Evolutionary conservation across 2,329 filamentous ascomycete species (phyloP).

Genomic region (Chrysoporthe cubensis): DNA sequence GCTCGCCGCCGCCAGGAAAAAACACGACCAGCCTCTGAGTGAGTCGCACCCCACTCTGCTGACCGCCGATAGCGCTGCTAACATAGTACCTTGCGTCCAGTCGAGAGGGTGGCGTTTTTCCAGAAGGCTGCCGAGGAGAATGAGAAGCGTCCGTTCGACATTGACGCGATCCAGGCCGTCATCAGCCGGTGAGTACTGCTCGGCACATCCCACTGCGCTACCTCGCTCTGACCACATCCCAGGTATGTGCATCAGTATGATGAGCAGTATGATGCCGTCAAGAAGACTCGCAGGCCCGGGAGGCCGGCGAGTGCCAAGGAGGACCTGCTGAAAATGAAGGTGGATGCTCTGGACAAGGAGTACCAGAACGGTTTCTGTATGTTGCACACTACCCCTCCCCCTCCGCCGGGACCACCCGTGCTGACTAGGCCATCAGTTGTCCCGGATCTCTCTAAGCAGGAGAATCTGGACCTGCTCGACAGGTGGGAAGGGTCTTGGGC

Average conservation of each 20-base stretch:
- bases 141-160: conserved; percentile 52
- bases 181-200: conserved; percentile 59
- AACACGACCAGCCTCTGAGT: conserved; percentile 76
- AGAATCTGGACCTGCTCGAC: conserved; percentile 67
- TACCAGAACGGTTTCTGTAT: conserved; percentile 80
- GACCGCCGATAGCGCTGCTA: conserved; percentile 9
- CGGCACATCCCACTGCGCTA: conserved; percentile 1
- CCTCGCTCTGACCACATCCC: conserved; percentile 21
- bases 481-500: conserved; percentile 86
- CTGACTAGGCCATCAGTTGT: conserved; percentile 53
- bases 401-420: conserved; percentile 6
- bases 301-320: conserved; percentile 78
- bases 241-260: conserved; percentile 72
- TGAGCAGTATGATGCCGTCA: conserved; percentile 68
- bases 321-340: conserved; percentile 74
- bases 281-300: conserved; percentile 74
- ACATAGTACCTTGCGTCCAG: conserved; percentile 43
- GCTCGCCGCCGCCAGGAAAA: conserved; percentile 69
- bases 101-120: conserved; percentile 72
- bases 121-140: conserved; percentile 65
- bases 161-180: conserved; percentile 62
- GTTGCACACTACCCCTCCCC: conserved; percentile 35
- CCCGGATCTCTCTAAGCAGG: conserved; percentile 73
- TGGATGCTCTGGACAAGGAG: conserved; percentile 75
- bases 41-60: conserved; percentile 36